A percentile compares a stretch with the other conserved stretches of the same genome.
phyloP scores from a whole-genome alignment of 2,329 filamentous ascomycete species.

The Xylariaceae sp. region DNA sequence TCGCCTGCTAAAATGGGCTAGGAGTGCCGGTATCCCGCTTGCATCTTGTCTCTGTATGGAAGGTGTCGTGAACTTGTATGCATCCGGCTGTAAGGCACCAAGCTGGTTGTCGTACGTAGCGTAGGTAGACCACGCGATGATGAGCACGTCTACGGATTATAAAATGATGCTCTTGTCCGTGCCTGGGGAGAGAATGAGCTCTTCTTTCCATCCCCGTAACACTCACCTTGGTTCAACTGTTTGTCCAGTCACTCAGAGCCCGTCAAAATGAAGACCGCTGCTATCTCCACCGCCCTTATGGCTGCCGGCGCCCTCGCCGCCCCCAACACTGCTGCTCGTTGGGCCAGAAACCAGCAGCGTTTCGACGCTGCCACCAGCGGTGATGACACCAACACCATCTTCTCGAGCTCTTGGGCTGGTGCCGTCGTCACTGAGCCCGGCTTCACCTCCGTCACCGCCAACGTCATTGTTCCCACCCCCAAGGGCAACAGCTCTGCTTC shows the following conservation, averaged over 20 bases:
- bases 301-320: conserved; percentile 41
- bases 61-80: conserved; percentile 10
- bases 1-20: conserved; percentile 14
- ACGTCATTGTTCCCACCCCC: conserved; percentile 49
- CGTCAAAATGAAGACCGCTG: conserved; percentile 46
- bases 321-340: conserved; percentile 40
- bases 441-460: conserved; percentile 48
- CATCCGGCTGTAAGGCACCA: neutral
- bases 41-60: conserved; percentile 14
- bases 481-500: conserved; percentile 25
- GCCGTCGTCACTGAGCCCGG: conserved; percentile 46
- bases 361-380: conserved; percentile 23
- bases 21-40: conserved; percentile 3
- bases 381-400: conserved; percentile 38
- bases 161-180: neutral
- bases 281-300: conserved; percentile 35
- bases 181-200: neutral
- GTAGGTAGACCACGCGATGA: neutral
- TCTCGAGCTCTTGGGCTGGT: conserved; percentile 55
- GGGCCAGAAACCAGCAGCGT: conserved; percentile 32
- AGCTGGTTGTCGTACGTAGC: neutral
- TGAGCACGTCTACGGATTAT: neutral
- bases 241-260: neutral
- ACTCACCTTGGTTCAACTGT: neutral
- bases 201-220: neutral